Conservation (phyloP, 2,329 filamentous ascomycete genomes). For the Sporothrix variecibatus region DNA sequence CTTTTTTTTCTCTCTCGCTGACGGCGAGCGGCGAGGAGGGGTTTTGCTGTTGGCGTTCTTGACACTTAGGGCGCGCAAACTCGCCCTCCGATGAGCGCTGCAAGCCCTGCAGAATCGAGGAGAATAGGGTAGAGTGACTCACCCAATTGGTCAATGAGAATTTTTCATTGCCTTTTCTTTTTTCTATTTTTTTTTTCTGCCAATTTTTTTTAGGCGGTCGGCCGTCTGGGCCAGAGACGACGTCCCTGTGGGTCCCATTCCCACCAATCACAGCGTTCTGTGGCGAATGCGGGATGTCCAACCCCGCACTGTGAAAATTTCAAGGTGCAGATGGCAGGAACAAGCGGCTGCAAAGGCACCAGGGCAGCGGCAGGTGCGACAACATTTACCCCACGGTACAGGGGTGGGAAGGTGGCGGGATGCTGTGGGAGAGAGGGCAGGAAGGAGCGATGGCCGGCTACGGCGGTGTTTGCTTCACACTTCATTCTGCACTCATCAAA, state of each 20-base stretch:
- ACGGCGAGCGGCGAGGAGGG: neutral
- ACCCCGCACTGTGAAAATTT: constrained; percentile 22
- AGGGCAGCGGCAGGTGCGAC: neutral
- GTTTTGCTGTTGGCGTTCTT: neutral
- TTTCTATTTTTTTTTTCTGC: constrained; percentile 21
- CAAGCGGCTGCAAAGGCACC: neutral
- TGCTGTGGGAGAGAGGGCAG: neutral
- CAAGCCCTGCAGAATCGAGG: neutral
- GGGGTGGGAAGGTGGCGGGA: neutral
- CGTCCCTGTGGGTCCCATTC: neutral
- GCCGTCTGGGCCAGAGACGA: neutral
- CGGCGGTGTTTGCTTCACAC: neutral
- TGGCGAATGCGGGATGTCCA: constrained; percentile 1
- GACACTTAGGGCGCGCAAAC: neutral
- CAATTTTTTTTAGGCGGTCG: constrained; percentile 18
- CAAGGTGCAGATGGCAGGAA: neutral
- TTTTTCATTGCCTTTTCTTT: constrained; percentile 22
- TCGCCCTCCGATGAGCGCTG: constrained; percentile 28
- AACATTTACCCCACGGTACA: constrained; percentile 15
- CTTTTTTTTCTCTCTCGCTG: neutral
- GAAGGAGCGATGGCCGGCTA: constrained; percentile 3
- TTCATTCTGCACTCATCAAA: neutral
- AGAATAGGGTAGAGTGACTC: constrained; percentile 27
- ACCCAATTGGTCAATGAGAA: constrained; percentile 32
- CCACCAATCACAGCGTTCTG: neutral